These are phyloP conservation scores for Sanghuangporus sanghuang DNA, from an alignment of 1,284 basidiomycete genomes.

Conservation along the genomic window DNA sequence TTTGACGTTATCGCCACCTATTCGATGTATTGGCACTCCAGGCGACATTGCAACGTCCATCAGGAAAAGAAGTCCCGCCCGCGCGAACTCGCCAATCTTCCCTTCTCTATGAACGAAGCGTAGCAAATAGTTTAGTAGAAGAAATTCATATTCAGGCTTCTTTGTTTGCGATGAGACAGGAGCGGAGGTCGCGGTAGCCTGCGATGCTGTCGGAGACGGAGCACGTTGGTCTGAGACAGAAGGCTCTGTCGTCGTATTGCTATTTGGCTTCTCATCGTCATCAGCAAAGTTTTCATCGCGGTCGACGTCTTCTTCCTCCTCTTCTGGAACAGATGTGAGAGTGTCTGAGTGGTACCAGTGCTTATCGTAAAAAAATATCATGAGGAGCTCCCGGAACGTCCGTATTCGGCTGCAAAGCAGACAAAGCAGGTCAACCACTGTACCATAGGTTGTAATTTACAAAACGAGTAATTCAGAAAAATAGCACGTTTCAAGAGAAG, in stretches of 20 bases:
- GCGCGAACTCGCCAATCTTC: conserved; percentile 88
- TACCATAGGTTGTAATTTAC: background rate
- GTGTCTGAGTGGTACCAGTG: conserved; percentile 74
- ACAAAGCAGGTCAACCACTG: conserved; percentile 87
- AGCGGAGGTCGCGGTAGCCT: conserved; percentile 50
- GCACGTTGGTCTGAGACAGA: conserved; percentile 22
- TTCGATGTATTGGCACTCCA: conserved; percentile 41
- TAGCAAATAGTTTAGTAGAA: conserved; percentile 92
- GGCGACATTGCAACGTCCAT: conserved; percentile 93
- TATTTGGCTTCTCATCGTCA: conserved; percentile 26
- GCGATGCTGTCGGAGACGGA: conserved; percentile 55
- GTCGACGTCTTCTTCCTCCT: conserved; percentile 50
- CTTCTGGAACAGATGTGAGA: conserved; percentile 62
- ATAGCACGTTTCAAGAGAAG: conserved; percentile 1
- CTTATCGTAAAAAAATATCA: conserved; percentile 96
- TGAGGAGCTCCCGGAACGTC: conserved; percentile 83
- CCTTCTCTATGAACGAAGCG: conserved; percentile 95
- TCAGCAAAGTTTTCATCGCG: conserved; percentile 43
- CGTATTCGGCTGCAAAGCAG: conserved; percentile 87
- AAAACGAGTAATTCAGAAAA: background rate
- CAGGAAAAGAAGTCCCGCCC: conserved; percentile 87
- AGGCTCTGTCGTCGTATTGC: conserved; percentile 22
- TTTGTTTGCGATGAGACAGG: conserved; percentile 40
- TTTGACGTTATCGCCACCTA: conserved; percentile 31
- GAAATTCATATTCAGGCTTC: conserved; percentile 89